These are phyloP conservation scores for Lizanozyma gosingica DNA, from an alignment of 1,139 yeast species.

Conservation along the genomic window DNA sequence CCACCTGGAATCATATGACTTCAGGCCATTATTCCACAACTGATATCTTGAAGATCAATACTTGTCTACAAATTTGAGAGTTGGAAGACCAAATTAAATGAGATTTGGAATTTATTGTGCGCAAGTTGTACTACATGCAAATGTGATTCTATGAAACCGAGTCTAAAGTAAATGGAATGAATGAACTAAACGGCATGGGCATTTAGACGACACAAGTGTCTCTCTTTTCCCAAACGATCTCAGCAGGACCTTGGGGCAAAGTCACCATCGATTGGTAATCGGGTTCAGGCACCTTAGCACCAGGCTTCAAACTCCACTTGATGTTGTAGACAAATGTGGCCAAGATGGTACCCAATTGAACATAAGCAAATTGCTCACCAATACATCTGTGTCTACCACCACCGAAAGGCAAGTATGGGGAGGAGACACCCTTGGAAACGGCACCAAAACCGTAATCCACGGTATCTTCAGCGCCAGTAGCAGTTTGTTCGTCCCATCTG, in stretches of 20 bases:
- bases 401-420: constrained; percentile 96
- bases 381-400: constrained; percentile 99
- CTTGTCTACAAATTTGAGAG: no score
- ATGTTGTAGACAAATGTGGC: constrained; percentile 67
- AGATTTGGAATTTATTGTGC: no score
- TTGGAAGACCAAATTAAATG: no score
- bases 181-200: no score
- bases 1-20: no score
- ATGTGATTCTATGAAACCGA: no score
- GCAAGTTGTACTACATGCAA: no score
- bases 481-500: constrained; percentile 65
- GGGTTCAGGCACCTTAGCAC: constrained; percentile 56
- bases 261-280: constrained; percentile 95
- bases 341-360: constrained; percentile 83
- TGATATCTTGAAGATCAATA: no score
- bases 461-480: constrained; percentile 36
- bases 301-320: constrained; percentile 63
- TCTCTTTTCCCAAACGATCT: constrained; percentile 69
- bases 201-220: constrained; percentile 18
- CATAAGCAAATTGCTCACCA: constrained; percentile 97
- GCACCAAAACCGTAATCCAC: constrained; percentile 96
- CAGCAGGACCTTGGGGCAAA: constrained; percentile 74
- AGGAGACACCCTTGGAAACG: constrained; percentile 88
- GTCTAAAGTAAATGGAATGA: no score
- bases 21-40: no score